A percentile compares a stretch with the other conserved stretches of the same genome.
Conservation (phyloP, 2,329 filamentous ascomycete genomes). For the Phoma herbarum region DNA sequence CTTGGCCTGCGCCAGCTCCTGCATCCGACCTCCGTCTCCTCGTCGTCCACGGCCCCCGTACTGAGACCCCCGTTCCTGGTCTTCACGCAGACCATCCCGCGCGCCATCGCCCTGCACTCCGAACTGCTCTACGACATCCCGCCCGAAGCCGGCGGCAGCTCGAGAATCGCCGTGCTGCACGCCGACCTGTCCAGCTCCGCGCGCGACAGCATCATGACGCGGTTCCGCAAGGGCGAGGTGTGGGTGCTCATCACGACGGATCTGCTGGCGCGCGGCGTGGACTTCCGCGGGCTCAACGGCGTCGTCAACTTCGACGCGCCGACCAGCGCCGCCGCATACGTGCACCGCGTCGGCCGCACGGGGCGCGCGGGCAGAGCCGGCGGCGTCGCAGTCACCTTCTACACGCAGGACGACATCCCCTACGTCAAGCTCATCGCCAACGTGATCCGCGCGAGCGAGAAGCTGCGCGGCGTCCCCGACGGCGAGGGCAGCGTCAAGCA, state of each 20-base stretch:
- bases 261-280: slow-evolving; percentile 87
- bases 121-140: slow-evolving; percentile 97
- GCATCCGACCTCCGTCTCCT: slow-evolving; percentile 72
- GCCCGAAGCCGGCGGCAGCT: slow-evolving; percentile 81
- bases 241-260: slow-evolving; percentile 98
- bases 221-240: slow-evolving; percentile 89
- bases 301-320: slow-evolving; percentile 98
- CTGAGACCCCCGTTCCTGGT: slow-evolving; percentile 90
- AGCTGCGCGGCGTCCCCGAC: slow-evolving; percentile 60
- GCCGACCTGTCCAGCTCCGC: slow-evolving; percentile 80
- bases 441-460: slow-evolving; percentile 85
- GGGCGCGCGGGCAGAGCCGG: slow-evolving; percentile 87
- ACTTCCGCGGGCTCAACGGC: slow-evolving; percentile 93
- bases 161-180: slow-evolving; percentile 88
- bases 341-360: slow-evolving; percentile 91
- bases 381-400: slow-evolving; percentile 90
- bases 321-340: slow-evolving; percentile 86
- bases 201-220: slow-evolving; percentile 83
- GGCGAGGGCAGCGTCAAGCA: slow-evolving; percentile 60
- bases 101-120: slow-evolving; percentile 84
- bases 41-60: slow-evolving; percentile 54
- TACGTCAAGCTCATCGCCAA: slow-evolving; percentile 92
- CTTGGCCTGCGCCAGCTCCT: slow-evolving; percentile 89
- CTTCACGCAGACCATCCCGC: slow-evolving; percentile 94
- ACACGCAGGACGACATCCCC: slow-evolving; percentile 93